Evolutionary conservation across 495 filamentous ascomycete genomes (phyloP), one percentile per base, ranked within the genome.

Genomic region (Annulohypoxylon maeteangense): DNA sequence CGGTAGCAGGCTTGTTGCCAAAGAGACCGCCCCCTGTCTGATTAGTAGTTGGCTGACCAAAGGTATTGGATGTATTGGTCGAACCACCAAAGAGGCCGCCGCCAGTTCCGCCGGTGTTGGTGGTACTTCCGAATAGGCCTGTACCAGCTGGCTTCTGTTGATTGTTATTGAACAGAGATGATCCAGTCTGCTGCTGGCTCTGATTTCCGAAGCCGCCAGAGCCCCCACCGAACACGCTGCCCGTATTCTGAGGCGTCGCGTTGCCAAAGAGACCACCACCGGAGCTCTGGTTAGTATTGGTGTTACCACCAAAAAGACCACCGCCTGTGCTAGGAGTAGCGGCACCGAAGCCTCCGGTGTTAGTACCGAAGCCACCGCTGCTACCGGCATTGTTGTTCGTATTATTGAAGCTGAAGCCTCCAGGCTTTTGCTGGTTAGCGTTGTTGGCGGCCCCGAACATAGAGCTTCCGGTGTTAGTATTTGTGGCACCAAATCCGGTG

Each of bases 11-110:
- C 62, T 87, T 87, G 36, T 74, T 74, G 16, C 88, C 88, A 72
- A 95, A 93, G 8, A 93, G 81, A 14, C 90, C 87, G 36, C 81
- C 85, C 18, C 85, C 83, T 20, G 82, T 67, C 32, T 84, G 80
- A 20, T 75, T 68, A 22, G 61, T 79, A 45, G 18, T 76, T 14
- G 65, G 8, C 31, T 70, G 65, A 14, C 79, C 70, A 67, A 78
- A 80, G 25, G 70, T 74, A 27, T 72, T 74, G 10, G 76, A 75
- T 11, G 72, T 71, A 59, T 74, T 80, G 40, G 61, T 54, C 16
- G 69, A 75, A 38, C 62, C 72, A 6, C 83, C 82, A 72, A 87
- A 86, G 5, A 87, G 72, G 18, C 85, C 80, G 18, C 79, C 76
- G 16, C 82, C 79, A 10, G 83, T 80, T 36, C 81, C 56, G 80